Base-by-base conservation (phyloP, 495 filamentous ascomycete species). In the Aspergillus bridgeri region DNA sequence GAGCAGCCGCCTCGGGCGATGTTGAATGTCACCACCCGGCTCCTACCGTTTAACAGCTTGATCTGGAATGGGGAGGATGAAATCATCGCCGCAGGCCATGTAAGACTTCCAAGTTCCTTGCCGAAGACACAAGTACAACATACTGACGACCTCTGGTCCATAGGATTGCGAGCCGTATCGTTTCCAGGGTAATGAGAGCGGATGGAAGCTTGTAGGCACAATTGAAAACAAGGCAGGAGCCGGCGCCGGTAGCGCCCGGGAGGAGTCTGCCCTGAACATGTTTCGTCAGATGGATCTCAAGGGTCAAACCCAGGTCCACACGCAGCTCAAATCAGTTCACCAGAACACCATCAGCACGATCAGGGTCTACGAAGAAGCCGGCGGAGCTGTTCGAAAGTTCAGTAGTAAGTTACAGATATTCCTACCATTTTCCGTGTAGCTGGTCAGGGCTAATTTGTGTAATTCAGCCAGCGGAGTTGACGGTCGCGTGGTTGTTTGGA, bases 281-380 rank as follows among this genome's bases (percentile, higher is more conserved):
- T 98, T 98, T 81, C 84, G 84, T 68, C 92, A 96, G 75, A 96
- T 98, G 95, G 94, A 98, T 70, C 78, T 98, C 58, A 96, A 92
- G 79, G 94, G 94, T 42, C 95, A 96, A 74, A 72, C 80, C 21
- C 86, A 86, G 62, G 91, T 91, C 60, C 91, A 97, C 68, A 96
- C 91, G 7, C 89, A 94, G 74, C 79, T 98, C 58, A 96, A 94
- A 75, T 97, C 94, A 6, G 86, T 93, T 45, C 94, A 98, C 75
- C 94, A 98, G 71, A 98, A 98, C 73, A 96, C 92, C 27, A 93
- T 98, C 66, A 87, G 83, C 64, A 96, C 86, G 5, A 69, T 97
- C 17, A 82, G 94, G 43, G 75, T 80, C 17, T 96, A 87, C 68
- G 86, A 94, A 60, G 81, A 82, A 18, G 69, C 75, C 38, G 82